Percentiles rank a stretch among this genome's conserved stretches.
Evolutionary conservation across 805 yeast species (phyloP).

Genomic region (Barnettozyma wickerhamii): DNA sequence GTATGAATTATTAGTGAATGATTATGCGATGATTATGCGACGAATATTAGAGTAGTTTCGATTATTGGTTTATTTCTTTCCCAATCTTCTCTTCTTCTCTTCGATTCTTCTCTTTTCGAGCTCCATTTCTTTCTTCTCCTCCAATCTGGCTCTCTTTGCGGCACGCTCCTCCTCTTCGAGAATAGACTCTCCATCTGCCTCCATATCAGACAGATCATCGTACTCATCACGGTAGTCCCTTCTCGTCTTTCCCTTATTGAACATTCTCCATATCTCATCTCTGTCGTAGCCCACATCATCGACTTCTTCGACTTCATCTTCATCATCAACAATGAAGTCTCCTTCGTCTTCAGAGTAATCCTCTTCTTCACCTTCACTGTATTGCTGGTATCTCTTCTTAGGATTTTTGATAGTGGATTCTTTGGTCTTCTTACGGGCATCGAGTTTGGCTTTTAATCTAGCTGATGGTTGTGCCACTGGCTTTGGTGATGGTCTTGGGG

Average conservation of each 20-base stretch:
- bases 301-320: conserved; percentile 17
- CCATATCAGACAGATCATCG: conserved; percentile 69
- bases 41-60: too few relatives aligned
- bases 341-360: conserved; percentile 45
- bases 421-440: conserved; percentile 25
- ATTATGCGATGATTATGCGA: background rate
- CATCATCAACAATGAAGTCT: conserved; percentile 53
- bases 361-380: conserved; percentile 32
- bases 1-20: background rate
- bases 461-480: conserved; percentile 54
- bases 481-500: conserved; percentile 14
- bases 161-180: conserved; percentile 77
- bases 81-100: conserved; percentile 43
- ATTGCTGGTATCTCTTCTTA: too few relatives aligned
- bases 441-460: conserved; percentile 44
- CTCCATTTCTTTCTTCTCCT: conserved; percentile 69
- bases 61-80: conserved; percentile 9
- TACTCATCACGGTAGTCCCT: conserved; percentile 38
- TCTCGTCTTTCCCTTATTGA: conserved; percentile 60
- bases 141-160: conserved; percentile 61
- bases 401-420: background rate
- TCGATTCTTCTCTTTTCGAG: conserved; percentile 46
- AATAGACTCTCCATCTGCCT: conserved; percentile 88
- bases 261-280: conserved; percentile 87
- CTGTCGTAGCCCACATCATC: conserved; percentile 56